A percentile compares a stretch with the other conserved stretches of the same genome.
These are phyloP conservation scores for Salix viminalis DNA, from an alignment of 345 rosid species.

Conservation along the genomic window DNA sequence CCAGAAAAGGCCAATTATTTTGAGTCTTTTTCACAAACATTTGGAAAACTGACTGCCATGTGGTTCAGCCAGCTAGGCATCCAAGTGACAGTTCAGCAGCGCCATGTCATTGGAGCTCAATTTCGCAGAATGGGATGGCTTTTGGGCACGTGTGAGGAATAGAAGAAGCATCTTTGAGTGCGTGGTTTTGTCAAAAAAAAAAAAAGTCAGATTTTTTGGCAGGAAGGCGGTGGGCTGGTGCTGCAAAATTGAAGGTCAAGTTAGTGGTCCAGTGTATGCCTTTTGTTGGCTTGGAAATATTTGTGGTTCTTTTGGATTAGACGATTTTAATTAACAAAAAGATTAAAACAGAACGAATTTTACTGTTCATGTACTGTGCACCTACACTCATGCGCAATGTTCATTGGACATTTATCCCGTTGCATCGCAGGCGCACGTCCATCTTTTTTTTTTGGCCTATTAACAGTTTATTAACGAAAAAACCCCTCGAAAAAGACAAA, in stretches of 20 bases:
- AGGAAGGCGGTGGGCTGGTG: not conserved
- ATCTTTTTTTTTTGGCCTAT: too few species aligned
- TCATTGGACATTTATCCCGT: too few species aligned
- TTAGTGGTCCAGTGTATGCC: not conserved
- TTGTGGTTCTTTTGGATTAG: not conserved
- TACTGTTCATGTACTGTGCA: too few species aligned
- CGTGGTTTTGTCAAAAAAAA: not conserved
- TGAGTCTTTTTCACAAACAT: not conserved
- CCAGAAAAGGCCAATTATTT: not conserved
- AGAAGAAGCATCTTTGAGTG: not conserved
- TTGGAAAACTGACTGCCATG: not conserved
- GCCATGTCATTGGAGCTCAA: not conserved
- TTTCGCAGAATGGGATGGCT: not conserved
- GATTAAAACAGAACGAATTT: too few species aligned
- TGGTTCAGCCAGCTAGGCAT: not conserved
- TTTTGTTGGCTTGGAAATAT: not conserved
- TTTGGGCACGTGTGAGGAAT: not conserved
- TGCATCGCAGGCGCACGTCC: too few species aligned
- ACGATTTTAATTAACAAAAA: too few species aligned
- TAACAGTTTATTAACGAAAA: too few species aligned
- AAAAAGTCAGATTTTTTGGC: not conserved
- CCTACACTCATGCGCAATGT: too few species aligned
- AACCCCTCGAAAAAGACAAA: too few species aligned
- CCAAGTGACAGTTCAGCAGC: not conserved
- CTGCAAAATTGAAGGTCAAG: not conserved